phyloP scores from a whole-genome alignment of 495 filamentous ascomycete species.

The Aspergillus mulundensis region DNA sequence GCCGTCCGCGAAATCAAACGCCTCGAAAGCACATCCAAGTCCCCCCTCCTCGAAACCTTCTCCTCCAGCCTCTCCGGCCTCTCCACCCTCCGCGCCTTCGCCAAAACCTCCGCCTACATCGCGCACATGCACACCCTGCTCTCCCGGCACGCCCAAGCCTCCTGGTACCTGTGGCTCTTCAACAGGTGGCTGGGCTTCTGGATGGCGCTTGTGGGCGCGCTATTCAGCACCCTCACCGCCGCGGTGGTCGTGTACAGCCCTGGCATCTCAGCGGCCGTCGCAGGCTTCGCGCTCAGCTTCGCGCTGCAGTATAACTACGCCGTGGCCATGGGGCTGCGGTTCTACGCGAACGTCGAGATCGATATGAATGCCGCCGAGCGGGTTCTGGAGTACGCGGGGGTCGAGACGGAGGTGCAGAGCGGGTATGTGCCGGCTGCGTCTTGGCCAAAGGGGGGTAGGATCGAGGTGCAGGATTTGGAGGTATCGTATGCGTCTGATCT shows the following conservation, averaged over 20 bases:
- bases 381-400: conserved; percentile 72
- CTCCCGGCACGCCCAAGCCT: conserved; percentile 55
- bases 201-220: conserved; percentile 64
- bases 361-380: conserved; percentile 84
- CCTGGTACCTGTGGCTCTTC: conserved; percentile 65
- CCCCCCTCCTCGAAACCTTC: conserved; percentile 71
- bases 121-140: conserved; percentile 59
- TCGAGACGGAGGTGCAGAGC: conserved; percentile 62
- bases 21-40: conserved; percentile 64
- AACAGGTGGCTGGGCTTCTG: conserved; percentile 71
- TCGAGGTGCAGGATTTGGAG: conserved; percentile 69
- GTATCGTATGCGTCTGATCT: conserved; percentile 75
- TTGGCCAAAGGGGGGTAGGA: conserved; percentile 73
- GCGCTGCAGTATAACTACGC: conserved; percentile 51
- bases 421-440: conserved; percentile 62
- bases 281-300: conserved; percentile 72
- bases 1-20: conserved; percentile 70
- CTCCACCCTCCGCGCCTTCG: conserved; percentile 68
- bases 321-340: conserved; percentile 44
- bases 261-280: conserved; percentile 66
- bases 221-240: conserved; percentile 65
- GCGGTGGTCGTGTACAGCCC: conserved; percentile 58
- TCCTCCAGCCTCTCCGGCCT: conserved; percentile 62
- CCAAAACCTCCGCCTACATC: conserved; percentile 57
- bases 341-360: conserved; percentile 58